These are phyloP conservation scores for Serpula lacrymans DNA, from an alignment of 768 basidiomycete genomes.

Conservation along the genomic window DNA sequence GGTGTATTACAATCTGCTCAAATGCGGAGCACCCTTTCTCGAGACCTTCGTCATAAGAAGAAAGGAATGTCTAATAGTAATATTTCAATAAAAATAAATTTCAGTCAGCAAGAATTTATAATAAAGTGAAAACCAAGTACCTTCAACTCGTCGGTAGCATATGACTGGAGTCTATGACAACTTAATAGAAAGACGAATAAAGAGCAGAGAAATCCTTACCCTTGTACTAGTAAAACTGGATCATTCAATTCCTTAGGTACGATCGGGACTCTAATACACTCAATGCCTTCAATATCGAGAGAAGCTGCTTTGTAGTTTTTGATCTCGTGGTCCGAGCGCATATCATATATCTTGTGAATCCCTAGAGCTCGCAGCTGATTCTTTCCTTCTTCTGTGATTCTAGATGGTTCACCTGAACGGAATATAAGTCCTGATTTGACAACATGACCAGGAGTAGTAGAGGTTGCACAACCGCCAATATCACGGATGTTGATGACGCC, in stretches of 20 bases:
- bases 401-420: constrained; percentile 37
- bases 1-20: constrained; percentile 32
- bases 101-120: constrained; percentile 3
- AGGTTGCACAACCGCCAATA: constrained; percentile 25
- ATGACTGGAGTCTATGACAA: constrained; percentile 25
- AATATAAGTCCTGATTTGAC: constrained; percentile 32
- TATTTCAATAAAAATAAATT: not conserved
- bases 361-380: constrained; percentile 31
- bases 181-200: not conserved
- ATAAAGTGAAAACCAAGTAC: no score
- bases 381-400: constrained; percentile 33
- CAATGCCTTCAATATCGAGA: constrained; percentile 29
- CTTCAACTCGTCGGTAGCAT: constrained; percentile 19
- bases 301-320: constrained; percentile 26
- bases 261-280: constrained; percentile 27
- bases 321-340: constrained; percentile 36
- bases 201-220: constrained; percentile 10
- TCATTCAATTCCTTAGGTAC: constrained; percentile 25
- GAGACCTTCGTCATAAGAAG: constrained; percentile 29
- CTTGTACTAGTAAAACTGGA: constrained; percentile 19
- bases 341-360: constrained; percentile 37
- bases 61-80: constrained; percentile 27
- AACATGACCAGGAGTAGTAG: not conserved
- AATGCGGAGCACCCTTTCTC: constrained; percentile 28
- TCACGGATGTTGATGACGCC: constrained; percentile 39